Evolutionary conservation across 2,329 filamentous ascomycete species (phyloP).

Genomic region (Lasiodiplodia citricola): DNA sequence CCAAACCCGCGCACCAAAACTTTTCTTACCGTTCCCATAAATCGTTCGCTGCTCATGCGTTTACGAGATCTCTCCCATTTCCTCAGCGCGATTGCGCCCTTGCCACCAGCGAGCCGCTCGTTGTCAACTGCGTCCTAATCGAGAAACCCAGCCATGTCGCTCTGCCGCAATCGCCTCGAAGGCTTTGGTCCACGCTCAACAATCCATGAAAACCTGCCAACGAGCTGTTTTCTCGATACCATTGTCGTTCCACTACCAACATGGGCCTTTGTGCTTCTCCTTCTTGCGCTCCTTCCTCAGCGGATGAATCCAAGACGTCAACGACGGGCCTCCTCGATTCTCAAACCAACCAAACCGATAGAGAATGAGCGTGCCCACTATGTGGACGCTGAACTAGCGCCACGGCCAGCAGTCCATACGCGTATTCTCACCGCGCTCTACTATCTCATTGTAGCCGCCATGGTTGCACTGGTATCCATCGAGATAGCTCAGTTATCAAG

Average conservation of each 20-base stretch:
- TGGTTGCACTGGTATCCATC: slow-evolving; percentile 40
- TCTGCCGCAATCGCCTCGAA: slow-evolving; percentile 40
- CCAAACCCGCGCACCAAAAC: not conserved
- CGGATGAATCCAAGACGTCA: not conserved
- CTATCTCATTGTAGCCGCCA: slow-evolving; percentile 38
- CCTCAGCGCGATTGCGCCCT: not conserved
- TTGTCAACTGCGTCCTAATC: not conserved
- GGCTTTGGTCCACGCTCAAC: slow-evolving; percentile 41
- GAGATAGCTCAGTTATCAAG: slow-evolving; percentile 41
- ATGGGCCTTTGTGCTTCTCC: slow-evolving; percentile 38
- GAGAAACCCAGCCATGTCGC: slow-evolving; percentile 24
- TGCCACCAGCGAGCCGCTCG: not conserved
- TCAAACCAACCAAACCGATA: slow-evolving; percentile 16
- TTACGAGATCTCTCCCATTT: not conserved
- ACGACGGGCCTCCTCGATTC: slow-evolving; percentile 7
- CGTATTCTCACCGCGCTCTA: slow-evolving; percentile 32
- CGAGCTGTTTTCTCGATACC: slow-evolving; percentile 44
- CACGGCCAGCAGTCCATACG: slow-evolving; percentile 6
- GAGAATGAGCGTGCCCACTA: slow-evolving; percentile 13
- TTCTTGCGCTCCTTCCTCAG: slow-evolving; percentile 34
- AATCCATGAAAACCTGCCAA: slow-evolving; percentile 41
- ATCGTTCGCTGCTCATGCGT: not conserved
- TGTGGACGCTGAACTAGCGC: not conserved
- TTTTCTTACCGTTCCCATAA: not conserved
- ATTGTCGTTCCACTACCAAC: slow-evolving; percentile 44